Evolutionary conservation across 768 basidiomycete species (phyloP).

Genomic region (Lactarius trivialis): DNA sequence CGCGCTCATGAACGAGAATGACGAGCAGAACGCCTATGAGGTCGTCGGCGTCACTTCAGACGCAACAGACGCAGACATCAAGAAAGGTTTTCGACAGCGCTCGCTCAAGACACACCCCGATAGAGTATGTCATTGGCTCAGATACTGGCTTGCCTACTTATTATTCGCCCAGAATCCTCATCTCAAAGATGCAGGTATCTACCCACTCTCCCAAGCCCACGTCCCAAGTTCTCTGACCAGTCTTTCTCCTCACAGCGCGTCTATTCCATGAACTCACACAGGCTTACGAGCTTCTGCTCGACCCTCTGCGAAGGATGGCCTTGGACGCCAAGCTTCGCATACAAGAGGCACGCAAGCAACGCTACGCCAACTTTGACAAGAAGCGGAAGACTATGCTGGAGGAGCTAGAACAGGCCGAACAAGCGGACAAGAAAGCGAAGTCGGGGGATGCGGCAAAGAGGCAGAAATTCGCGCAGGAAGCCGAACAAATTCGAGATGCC

Average conservation of each 20-base stretch:
- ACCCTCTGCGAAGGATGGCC: slow-evolving; percentile 70
- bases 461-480: slow-evolving; percentile 47
- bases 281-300: slow-evolving; percentile 75
- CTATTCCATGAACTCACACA: slow-evolving; percentile 83
- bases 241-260: slow-evolving; percentile 27
- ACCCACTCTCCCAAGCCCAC: neutral
- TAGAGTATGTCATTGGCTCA: slow-evolving; percentile 43
- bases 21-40: slow-evolving; percentile 69
- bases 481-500: slow-evolving; percentile 69
- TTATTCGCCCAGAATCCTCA: slow-evolving; percentile 54
- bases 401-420: slow-evolving; percentile 71
- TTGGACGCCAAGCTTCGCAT: slow-evolving; percentile 74
- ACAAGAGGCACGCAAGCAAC: slow-evolving; percentile 58
- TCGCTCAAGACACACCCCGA: slow-evolving; percentile 87
- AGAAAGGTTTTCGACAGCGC: slow-evolving; percentile 69
- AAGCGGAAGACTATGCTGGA: slow-evolving; percentile 72
- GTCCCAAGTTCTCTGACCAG: slow-evolving; percentile 33
- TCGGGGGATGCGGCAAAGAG: slow-evolving; percentile 57
- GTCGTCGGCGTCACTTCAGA: slow-evolving; percentile 55
- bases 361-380: slow-evolving; percentile 61
- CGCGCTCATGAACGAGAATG: slow-evolving; percentile 20
- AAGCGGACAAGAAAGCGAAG: slow-evolving; percentile 65
- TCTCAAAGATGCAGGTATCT: slow-evolving; percentile 67
- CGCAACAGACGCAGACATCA: slow-evolving; percentile 70
- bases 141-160: neutral